Base-by-base conservation (phyloP, 2,329 filamentous ascomycete genomes). In the Arthroderma sp. region DNA sequence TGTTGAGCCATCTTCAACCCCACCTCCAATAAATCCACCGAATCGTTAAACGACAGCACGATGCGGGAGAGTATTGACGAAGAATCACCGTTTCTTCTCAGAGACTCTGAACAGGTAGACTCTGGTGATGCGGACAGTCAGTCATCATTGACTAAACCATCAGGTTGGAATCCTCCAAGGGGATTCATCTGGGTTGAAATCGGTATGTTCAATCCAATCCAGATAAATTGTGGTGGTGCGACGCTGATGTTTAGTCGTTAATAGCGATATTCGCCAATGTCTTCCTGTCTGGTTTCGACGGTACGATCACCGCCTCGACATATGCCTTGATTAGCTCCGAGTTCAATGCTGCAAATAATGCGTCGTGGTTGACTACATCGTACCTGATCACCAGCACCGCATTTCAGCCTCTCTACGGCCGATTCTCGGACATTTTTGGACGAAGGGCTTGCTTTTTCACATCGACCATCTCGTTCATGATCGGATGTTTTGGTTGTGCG, bases 341-440 rank as follows among this genome's bases (percentile, higher is more conserved):
- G 8, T 70, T 69, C 51, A 61, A 63, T 29, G 65, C 66, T 4
- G 64, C 65, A 2, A 69, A 69, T 42, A 68, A 64, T 0, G 64
- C 66, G 0, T 68, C 62, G n/a, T 66, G 64, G 56, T 54, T 80
- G 41, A 75, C 73, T 34, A 80, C 80, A 49, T 80, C 76, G 0
- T 78, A 81, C 54, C 72, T 81, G 63, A 79, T 81, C 33, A 80
- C 56, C 64, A 81, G 56, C 71, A 78, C 38, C 49, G 77, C 80
- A 5, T 80, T 85, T 47, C 82, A 87, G 61, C 83, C 84, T 1
- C 64, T 88, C 1, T 75, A 84, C 49, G 83, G 82, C 3, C 73
- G 84, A 1, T 63, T 87, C 6, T 85, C 81, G 1, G 83, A 89
- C 61, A 78, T 80, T 0, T 63, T 86, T 45, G 83, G 83, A 7